A percentile compares a stretch with the other conserved stretches of the same genome.
These are phyloP conservation scores for Candida frijolesensis DNA, from an alignment of 1,139 yeast species.

Conservation along the genomic window DNA sequence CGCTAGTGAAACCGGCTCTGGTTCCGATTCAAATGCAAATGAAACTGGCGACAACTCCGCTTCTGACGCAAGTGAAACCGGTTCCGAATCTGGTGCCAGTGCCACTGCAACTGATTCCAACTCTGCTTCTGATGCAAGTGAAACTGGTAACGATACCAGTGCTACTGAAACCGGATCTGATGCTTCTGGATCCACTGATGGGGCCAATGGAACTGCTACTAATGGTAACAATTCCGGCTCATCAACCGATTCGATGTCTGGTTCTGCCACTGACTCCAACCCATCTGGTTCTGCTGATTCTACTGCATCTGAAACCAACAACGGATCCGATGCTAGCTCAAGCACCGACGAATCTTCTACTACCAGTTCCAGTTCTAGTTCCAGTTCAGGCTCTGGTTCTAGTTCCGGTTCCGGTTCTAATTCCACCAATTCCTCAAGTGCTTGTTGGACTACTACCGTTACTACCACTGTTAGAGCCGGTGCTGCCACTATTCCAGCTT, in stretches of 20 bases:
- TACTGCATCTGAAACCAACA: background rate
- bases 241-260: background rate
- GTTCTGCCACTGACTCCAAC: background rate
- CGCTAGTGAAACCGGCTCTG: background rate
- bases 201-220: background rate
- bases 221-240: background rate
- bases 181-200: background rate
- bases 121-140: background rate
- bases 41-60: slow-evolving; percentile 3
- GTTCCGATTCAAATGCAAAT: background rate
- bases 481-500: background rate
- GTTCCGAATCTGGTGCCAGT: background rate
- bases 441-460: background rate
- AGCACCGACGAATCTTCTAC: too few relatives aligned
- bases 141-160: background rate
- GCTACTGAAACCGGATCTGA: background rate
- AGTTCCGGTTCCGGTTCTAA: background rate
- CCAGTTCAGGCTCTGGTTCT: background rate
- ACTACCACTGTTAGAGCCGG: background rate
- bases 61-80: slow-evolving; percentile 8
- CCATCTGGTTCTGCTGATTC: background rate
- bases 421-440: background rate
- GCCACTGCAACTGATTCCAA: background rate
- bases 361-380: background rate
- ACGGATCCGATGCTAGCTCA: background rate